These are phyloP conservation scores for Kernera saxatilis DNA, from an alignment of 345 rosid genomes.

Conservation along the genomic window DNA sequence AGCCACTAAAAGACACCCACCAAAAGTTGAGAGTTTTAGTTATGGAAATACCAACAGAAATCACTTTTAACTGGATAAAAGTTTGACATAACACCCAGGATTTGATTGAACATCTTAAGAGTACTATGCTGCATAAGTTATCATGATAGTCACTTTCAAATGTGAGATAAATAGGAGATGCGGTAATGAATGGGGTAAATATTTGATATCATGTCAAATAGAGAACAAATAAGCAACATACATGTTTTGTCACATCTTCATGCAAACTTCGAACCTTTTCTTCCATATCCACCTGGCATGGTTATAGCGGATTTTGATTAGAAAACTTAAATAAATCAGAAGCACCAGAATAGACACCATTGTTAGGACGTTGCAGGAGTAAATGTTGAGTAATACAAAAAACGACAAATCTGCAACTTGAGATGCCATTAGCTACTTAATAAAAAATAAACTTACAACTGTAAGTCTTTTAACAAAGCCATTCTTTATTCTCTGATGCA, in stretches of 20 bases:
- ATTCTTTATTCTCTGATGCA: constrained; percentile 47
- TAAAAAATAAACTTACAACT: constrained; percentile 46
- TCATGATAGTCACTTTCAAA: not conserved
- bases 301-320: constrained; percentile 10
- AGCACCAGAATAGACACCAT: not conserved
- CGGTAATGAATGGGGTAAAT: not conserved
- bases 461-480: constrained; percentile 56
- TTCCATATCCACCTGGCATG: constrained; percentile 62
- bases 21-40: constrained; percentile 9
- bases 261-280: constrained; percentile 56
- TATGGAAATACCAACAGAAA: not conserved
- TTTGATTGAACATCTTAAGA: not conserved
- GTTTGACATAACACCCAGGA: not conserved
- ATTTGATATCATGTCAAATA: not conserved
- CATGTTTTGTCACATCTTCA: constrained; percentile 72
- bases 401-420: not conserved
- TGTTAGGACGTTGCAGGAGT: not conserved
- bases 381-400: not conserved
- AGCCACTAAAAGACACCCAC: constrained; percentile 53
- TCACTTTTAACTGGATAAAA: not conserved
- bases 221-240: constrained; percentile 32
- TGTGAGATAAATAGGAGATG: not conserved
- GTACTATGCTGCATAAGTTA: not conserved
- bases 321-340: not conserved
- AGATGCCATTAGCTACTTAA: not conserved